Conservation (phyloP, 345 rosid species). For the Cochlearia excelsa region DNA sequence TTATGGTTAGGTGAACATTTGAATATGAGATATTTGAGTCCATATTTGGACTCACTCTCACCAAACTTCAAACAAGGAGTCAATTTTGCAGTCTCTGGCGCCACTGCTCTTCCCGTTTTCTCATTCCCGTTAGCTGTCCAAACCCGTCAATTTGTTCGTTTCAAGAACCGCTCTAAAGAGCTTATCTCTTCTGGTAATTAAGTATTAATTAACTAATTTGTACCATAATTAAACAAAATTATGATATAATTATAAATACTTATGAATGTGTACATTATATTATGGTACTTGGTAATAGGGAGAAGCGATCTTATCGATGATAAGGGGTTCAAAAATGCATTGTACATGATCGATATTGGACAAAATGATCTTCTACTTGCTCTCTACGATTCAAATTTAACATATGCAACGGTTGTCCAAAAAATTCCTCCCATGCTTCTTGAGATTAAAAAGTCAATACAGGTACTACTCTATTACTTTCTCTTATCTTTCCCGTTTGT, state of each 20-base stretch:
- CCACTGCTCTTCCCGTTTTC: slow-evolving; percentile 39
- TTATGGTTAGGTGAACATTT: slow-evolving; percentile 41
- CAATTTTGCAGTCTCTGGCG: slow-evolving; percentile 45
- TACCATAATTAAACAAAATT: background rate
- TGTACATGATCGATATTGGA: slow-evolving; percentile 61
- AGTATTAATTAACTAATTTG: background rate
- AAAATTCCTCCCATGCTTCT: slow-evolving; percentile 49
- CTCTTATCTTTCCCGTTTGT: background rate
- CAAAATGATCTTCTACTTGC: slow-evolving; percentile 56
- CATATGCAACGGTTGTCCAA: slow-evolving; percentile 36
- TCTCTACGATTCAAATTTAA: slow-evolving; percentile 30
- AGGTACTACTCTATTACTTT: slow-evolving; percentile 30
- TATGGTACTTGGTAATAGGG: slow-evolving; percentile 21
- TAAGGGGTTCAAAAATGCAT: slow-evolving; percentile 47
- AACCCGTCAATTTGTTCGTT: slow-evolving; percentile 44
- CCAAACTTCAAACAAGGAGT: slow-evolving; percentile 50
- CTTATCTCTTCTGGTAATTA: slow-evolving; percentile 33
- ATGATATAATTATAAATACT: no score
- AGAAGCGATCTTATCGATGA: slow-evolving; percentile 39
- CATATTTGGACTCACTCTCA: slow-evolving; percentile 48
- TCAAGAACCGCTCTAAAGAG: slow-evolving; percentile 43
- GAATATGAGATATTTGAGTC: slow-evolving; percentile 38
- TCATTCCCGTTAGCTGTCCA: slow-evolving; percentile 40
- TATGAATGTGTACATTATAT: no score
- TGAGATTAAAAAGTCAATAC: slow-evolving; percentile 51